Conservation (phyloP, 257 asterid genomes). For the Avicennia marina region DNA sequence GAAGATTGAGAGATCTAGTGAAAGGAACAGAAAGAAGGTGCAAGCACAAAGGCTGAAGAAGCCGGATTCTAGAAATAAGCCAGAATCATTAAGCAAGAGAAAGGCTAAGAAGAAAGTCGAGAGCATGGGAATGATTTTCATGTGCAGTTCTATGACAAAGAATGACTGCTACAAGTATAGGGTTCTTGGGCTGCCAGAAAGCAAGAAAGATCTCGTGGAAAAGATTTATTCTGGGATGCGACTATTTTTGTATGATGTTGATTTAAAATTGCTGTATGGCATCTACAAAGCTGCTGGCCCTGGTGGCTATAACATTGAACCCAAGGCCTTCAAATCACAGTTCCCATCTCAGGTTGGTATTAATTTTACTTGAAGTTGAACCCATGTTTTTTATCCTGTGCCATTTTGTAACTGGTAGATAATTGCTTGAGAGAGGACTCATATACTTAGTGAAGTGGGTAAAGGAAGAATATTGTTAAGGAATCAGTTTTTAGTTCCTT, state of each 20-base stretch:
- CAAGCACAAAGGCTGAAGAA: slow-evolving; percentile 26
- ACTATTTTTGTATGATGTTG: slow-evolving; percentile 71
- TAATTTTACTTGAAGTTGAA: too few relatives aligned
- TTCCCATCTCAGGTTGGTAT: slow-evolving; percentile 90
- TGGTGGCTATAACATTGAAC: slow-evolving; percentile 84
- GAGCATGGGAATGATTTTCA: slow-evolving; percentile 92
- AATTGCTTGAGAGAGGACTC: slow-evolving; percentile 5
- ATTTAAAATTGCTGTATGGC: slow-evolving; percentile 77
- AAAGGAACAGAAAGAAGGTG: slow-evolving; percentile 21
- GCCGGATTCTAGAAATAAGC: slow-evolving; percentile 32
- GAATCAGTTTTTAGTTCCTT: neutral
- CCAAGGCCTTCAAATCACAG: slow-evolving; percentile 84
- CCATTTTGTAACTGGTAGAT: slow-evolving; percentile 1
- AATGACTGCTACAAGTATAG: slow-evolving; percentile 66
- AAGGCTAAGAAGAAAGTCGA: slow-evolving; percentile 42
- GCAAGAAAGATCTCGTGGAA: slow-evolving; percentile 62
- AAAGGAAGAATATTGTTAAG: slow-evolving; percentile 1
- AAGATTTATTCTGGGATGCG: slow-evolving; percentile 87
- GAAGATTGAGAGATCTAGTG: slow-evolving; percentile 27
- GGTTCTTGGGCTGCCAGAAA: slow-evolving; percentile 89
- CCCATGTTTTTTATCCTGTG: slow-evolving; percentile 2
- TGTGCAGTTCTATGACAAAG: slow-evolving; percentile 89
- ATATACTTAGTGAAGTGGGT: slow-evolving; percentile 7
- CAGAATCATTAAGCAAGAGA: slow-evolving; percentile 44
- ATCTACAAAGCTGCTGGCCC: slow-evolving; percentile 78